Evolutionary conservation across 805 yeast species (phyloP).

Genomic region (Wickerhamomyces ciferrii): DNA sequence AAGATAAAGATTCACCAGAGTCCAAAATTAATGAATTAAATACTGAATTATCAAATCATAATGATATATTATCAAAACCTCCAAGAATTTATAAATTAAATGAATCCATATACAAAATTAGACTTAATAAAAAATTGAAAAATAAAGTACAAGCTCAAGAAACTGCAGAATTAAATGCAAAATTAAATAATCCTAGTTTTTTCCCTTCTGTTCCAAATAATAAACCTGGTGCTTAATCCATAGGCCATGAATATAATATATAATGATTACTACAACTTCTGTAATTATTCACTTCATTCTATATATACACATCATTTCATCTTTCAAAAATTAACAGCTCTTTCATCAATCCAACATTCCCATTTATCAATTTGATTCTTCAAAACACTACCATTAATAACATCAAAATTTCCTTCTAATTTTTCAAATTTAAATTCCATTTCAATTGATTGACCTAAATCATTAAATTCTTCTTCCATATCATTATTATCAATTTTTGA

Average conservation of each 20-base stretch:
- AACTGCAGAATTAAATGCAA: conserved; percentile 19
- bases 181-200: conserved; percentile 25
- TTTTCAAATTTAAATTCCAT: conserved; percentile 57
- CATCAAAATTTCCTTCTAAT: conserved; percentile 69
- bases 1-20: conserved; percentile 14
- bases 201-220: conserved; percentile 29
- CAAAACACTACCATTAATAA: conserved; percentile 67
- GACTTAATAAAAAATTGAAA: conserved; percentile 26
- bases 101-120: conserved; percentile 32
- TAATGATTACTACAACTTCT: too few species aligned
- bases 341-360: conserved; percentile 77
- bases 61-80: conserved; percentile 19
- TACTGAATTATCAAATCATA: conserved; percentile 3
- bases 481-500: conserved; percentile 23
- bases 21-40: conserved; percentile 9
- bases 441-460: conserved; percentile 34
- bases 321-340: conserved; percentile 48
- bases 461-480: conserved; percentile 35
- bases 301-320: background rate
- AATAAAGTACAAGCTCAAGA: background rate
- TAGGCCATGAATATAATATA: too few species aligned
- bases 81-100: conserved; percentile 33
- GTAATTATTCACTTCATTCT: too few species aligned
- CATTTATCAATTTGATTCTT: conserved; percentile 51
- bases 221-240: background rate